Base-by-base conservation (phyloP, 257 asterid genomes). In the Thymus mandschuricus region DNA sequence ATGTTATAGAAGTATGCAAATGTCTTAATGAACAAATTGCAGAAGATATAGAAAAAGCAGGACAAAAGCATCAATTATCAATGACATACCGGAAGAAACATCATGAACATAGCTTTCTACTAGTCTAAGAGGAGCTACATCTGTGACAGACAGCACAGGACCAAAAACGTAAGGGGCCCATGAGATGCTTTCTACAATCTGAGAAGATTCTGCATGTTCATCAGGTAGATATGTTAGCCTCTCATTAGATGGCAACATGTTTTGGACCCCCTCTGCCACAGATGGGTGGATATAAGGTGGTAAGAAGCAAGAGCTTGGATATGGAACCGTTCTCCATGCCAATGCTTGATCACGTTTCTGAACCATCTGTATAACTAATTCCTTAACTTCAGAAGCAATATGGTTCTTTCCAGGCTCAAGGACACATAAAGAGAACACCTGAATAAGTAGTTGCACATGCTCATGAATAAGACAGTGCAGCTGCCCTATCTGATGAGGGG, bases 401-500 rank as follows among this genome's bases (percentile, higher is more conserved):
- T 82, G 86, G 70, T 76, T 82, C 78, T 84, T 87, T 72, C 78
- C 80, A 76, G 97, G 95, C 65, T 95, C 99, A 67, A 89, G 87
- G 75, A 86, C 97, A 83, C 89, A 75, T 66, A 95, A 41, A 51
- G 96, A 84, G 85, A 89, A 92, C 44, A 89, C 90, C 87, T 95
- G 99, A 78, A 91, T 79, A 70, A 91, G 98, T 71, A 92, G 88
- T 64, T 95, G 98, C 71, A 92, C 83, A 68, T 95, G 99, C 87
- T 95, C 99, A 40, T 95, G 92, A 79, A 95, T 92, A 81, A 89
- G 82, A 64, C 96, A 86, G 68, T 91, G 90, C 86, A 95, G 81
- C 78, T 89, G 98, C 70, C 99, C 97, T 69, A 95, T 84, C 86
- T 91, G 98, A 85, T 85, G 86, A 3, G 95, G 88, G 41, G 98